Evolutionary conservation across 2,329 filamentous ascomycete species (phyloP).

Genomic region (Dryadomyces quercivorus): DNA sequence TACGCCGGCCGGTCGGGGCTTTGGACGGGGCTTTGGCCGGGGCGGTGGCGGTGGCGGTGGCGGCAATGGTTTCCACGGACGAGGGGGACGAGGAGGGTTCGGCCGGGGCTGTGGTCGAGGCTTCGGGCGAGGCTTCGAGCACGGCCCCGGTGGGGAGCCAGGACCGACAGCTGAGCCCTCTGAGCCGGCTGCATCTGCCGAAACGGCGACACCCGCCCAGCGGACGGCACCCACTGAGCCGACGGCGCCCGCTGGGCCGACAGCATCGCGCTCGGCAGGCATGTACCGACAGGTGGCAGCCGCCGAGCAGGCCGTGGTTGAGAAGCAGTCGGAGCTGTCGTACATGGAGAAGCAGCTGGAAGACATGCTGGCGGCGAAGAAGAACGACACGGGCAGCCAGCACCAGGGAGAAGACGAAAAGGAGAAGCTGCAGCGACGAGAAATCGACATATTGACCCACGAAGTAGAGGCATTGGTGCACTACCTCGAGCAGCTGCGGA

Average conservation of each 20-base stretch:
- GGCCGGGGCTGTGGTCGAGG: background rate
- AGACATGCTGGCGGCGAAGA: constrained; percentile 7
- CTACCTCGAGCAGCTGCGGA: constrained; percentile 24
- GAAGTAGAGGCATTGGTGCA: constrained; percentile 27
- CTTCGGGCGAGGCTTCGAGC: background rate
- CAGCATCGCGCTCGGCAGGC: constrained; percentile 14
- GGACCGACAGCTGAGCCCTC: background rate
- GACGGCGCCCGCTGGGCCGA: background rate
- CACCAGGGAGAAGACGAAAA: constrained; percentile 10
- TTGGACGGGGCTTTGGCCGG: constrained; percentile 1
- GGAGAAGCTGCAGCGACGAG: constrained; percentile 10
- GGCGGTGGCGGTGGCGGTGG: constrained; percentile 3
- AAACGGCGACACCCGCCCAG: background rate
- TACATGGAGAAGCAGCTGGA: constrained; percentile 15
- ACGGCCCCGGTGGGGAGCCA: constrained; percentile 22
- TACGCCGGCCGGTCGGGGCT: background rate
- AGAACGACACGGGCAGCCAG: background rate
- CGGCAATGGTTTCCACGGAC: background rate
- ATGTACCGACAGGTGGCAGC: constrained; percentile 25
- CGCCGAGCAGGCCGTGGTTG: constrained; percentile 21
- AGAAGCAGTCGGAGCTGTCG: constrained; percentile 18
- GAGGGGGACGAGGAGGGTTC: background rate
- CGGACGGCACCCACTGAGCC: background rate
- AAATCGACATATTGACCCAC: constrained; percentile 18
- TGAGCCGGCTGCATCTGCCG: too few relatives aligned